Percentiles rank a stretch among this genome's conserved stretches.
phyloP scores from a whole-genome alignment of 441 rosid genomes.

The Raphanus hybrid region DNA sequence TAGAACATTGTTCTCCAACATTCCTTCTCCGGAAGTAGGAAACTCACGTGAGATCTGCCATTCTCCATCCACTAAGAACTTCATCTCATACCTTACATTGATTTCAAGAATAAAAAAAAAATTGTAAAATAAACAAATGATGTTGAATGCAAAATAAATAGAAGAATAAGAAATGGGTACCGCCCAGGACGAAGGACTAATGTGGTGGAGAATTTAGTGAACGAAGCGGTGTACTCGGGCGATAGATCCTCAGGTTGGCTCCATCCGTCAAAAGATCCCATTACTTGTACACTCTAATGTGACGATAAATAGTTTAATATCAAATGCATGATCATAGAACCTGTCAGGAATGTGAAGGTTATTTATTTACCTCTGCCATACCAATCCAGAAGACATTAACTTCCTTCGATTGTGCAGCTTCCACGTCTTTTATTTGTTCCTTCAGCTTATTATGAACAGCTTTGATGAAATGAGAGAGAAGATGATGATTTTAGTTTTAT shows the following conservation, averaged over 20 bases:
- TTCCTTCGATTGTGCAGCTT: constrained; percentile 67
- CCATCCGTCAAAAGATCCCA: constrained; percentile 93
- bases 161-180: constrained; percentile 41
- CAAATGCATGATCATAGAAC: not conserved
- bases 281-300: constrained; percentile 79
- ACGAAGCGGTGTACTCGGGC: constrained; percentile 76
- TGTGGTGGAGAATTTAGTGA: constrained; percentile 66
- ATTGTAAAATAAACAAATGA: not conserved
- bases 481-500: not conserved
- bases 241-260: constrained; percentile 83
- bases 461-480: constrained; percentile 29
- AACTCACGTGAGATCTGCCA: constrained; percentile 81
- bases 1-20: constrained; percentile 69
- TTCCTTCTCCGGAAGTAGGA: constrained; percentile 75
- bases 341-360: not conserved
- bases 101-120: constrained; percentile 1
- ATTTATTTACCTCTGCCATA: constrained; percentile 76
- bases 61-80: constrained; percentile 90
- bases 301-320: not conserved
- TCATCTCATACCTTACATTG: constrained; percentile 77
- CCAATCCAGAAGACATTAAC: constrained; percentile 75
- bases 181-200: constrained; percentile 83
- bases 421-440: constrained; percentile 73
- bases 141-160: not conserved
- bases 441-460: constrained; percentile 62